Evolutionary conservation across 2,329 filamentous ascomycete genomes (phyloP).

Genomic region (Diplodia corticola): DNA sequence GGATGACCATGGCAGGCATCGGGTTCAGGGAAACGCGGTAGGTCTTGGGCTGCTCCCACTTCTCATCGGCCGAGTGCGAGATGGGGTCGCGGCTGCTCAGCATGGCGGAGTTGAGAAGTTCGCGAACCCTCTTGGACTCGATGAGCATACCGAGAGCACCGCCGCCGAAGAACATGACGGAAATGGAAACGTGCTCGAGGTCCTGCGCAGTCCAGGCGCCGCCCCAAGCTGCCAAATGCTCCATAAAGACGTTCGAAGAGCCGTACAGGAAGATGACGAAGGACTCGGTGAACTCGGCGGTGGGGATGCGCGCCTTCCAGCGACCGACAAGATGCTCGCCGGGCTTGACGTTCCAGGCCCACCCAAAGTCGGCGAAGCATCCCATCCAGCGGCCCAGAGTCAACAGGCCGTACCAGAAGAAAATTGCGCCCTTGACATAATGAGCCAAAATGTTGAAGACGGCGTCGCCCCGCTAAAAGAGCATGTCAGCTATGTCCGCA

Average conservation of each 20-base stretch:
- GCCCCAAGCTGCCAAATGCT: conserved; percentile 77
- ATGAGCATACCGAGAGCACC: conserved; percentile 85
- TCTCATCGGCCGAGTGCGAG: conserved; percentile 41
- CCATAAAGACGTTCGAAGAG: conserved; percentile 84
- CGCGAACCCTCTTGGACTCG: conserved; percentile 66
- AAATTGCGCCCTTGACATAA: conserved; percentile 91
- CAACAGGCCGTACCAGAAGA: conserved; percentile 88
- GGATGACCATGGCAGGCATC: conserved; percentile 80
- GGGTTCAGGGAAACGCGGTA: conserved; percentile 83
- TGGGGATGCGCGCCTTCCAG: conserved; percentile 64
- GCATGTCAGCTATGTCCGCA: conserved; percentile 17
- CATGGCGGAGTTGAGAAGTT: conserved; percentile 60
- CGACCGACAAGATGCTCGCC: conserved; percentile 56
- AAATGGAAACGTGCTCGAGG: conserved; percentile 89
- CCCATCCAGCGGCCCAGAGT: conserved; percentile 89
- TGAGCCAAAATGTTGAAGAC: conserved; percentile 88
- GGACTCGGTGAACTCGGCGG: conserved; percentile 87
- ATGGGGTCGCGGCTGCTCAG: conserved; percentile 42
- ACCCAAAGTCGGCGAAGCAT: conserved; percentile 85
- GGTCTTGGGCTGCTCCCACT: conserved; percentile 61
- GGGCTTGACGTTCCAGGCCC: conserved; percentile 91
- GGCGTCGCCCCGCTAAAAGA: conserved; percentile 59
- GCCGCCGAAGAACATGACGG: conserved; percentile 89
- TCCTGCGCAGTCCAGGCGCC: conserved; percentile 73
- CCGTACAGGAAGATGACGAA: conserved; percentile 90